These are phyloP conservation scores for Phytophthora pluvialis DNA, from an alignment of 352 stramenopile genomes.

Conservation along the genomic window DNA sequence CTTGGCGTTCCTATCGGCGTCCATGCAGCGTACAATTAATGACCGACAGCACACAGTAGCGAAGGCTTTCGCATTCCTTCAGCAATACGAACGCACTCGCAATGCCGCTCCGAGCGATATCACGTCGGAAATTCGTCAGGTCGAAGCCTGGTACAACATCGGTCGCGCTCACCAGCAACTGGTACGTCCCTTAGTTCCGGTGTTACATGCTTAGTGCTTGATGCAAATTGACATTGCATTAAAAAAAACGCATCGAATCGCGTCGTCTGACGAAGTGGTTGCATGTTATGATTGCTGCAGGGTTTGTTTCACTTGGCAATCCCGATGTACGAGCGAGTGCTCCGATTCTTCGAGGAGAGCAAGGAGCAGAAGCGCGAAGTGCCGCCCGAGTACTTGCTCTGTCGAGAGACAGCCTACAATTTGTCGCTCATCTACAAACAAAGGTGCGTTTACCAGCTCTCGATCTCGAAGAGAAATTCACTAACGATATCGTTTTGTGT, in stretches of 20 bases:
- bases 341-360: conserved; percentile 77
- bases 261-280: conserved; percentile 10
- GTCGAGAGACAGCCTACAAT: conserved; percentile 88
- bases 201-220: conserved; percentile 2
- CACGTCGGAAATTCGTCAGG: conserved; percentile 61
- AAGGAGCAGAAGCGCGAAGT: conserved; percentile 56
- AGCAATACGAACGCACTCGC: conserved; percentile 79
- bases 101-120: conserved; percentile 58
- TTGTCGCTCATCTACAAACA: conserved; percentile 90
- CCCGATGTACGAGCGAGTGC: conserved; percentile 87
- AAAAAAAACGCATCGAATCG: background rate
- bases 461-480: background rate
- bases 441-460: conserved; percentile 50
- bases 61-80: conserved; percentile 87
- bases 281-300: conserved; percentile 37
- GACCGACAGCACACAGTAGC: conserved; percentile 85
- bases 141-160: conserved; percentile 90
- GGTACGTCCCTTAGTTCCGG: conserved; percentile 46
- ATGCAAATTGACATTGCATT: background rate
- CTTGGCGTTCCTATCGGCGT: conserved; percentile 81
- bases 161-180: conserved; percentile 86
- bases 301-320: conserved; percentile 88
- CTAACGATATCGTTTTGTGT: conserved; percentile 1
- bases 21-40: conserved; percentile 88
- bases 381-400: conserved; percentile 74